Conservation (phyloP, 202 grass and related monocot genomes). For the Schoenoplectus tabernaemontani region DNA sequence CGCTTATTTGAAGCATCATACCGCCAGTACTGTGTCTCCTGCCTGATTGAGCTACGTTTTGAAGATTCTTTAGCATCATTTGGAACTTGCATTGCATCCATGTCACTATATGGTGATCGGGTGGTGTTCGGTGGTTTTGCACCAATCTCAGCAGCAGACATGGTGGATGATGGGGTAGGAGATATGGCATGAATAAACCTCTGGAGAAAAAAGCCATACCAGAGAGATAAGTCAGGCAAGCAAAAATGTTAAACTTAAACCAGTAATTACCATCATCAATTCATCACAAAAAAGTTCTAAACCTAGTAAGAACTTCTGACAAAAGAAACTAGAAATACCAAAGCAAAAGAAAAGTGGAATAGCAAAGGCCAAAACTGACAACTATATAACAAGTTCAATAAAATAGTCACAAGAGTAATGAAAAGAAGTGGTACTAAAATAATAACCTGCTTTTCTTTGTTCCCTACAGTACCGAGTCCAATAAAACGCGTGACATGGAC, state of each 20-base stretch:
- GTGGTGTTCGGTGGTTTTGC: constrained; percentile 66
- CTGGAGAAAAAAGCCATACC: constrained; percentile 39
- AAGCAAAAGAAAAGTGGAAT: not conserved
- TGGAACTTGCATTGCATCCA: constrained; percentile 8
- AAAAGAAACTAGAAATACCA: not conserved
- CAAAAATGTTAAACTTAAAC: constrained; percentile 28
- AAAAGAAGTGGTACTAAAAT: not conserved
- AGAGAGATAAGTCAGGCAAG: constrained; percentile 24
- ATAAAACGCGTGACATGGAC: constrained; percentile 81
- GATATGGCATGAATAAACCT: constrained; percentile 99
- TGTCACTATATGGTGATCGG: constrained; percentile 55
- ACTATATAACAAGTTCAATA: not conserved
- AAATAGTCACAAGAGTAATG: not conserved
- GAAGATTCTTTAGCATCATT: constrained; percentile 42
- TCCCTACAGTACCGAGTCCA: constrained; percentile 84
- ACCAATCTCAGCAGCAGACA: constrained; percentile 67
- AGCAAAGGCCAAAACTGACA: not conserved
- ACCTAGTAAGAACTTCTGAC: not conserved
- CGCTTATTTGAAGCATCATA: constrained; percentile 74
- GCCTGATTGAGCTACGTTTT: constrained; percentile 40
- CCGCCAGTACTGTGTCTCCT: constrained; percentile 74
- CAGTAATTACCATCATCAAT: not conserved
- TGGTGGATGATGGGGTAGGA: constrained; percentile 84
- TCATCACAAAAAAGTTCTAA: not conserved
- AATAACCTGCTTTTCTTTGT: constrained; percentile 90